Evolutionary conservation across 1,284 basidiomycete species (phyloP), one percentile per base, ranked within the genome.

Genomic region (Agroathelia rolfsii): DNA sequence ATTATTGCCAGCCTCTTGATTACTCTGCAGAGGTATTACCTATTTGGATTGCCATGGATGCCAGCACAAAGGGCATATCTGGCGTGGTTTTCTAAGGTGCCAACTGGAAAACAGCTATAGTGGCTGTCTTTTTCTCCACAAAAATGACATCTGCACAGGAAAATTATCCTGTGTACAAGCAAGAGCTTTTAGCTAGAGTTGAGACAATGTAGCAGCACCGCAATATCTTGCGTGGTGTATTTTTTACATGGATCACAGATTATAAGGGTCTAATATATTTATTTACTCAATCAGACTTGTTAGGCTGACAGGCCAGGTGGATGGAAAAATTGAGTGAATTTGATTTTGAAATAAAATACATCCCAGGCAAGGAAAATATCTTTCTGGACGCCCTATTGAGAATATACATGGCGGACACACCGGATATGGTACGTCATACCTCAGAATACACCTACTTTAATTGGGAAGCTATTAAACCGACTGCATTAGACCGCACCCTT

Each of bases 121-220:
- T 56, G 0, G 50, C 52, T 4, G 55, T 53, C 1, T 62, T 62
- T 37, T 58, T 47, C 35, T 61, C 54, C 0, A 56, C 53, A 1
- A 62, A 62, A 30, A 40, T 64, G 25, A 57, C 51, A 21, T 28
- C 48, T 0, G 52, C 56, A 0, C 58, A 62, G 37, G 53, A 58
- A 18, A 62, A 62, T 21, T 64, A 64, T 30, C 48, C 51, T 3
- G 48, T 54, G 0, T 53, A 58, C 35, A 50, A 61, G 32, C 50
- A 52, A 5, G 57, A 62, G 28, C 46, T 59, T 41, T 30, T 62
- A 0, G 59, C 52, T 0, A 50, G 56, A 1, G 38, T 61, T 1
- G 52, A 59, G 31, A 43, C 58, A 2, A 51, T 62, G 43, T 39
- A 57, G 13, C 11, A 48, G 3, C 47, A 58, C 31, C 17, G 41